These are phyloP conservation scores for Eucalyptus erythrocorys DNA, from an alignment of 345 rosid genomes.

Conservation along the genomic window DNA sequence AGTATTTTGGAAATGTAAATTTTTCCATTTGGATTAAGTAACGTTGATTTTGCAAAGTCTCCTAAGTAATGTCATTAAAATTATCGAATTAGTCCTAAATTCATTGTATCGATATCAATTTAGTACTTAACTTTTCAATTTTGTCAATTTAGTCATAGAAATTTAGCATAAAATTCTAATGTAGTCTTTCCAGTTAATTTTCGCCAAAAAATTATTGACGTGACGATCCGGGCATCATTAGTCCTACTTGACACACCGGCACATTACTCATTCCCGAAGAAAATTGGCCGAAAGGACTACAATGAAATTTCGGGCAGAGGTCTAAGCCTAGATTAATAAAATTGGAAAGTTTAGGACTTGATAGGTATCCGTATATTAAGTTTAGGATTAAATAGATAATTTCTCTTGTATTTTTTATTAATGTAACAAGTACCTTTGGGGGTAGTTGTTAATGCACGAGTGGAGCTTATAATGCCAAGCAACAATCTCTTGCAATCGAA, in stretches of 20 bases:
- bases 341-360: no score
- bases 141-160: no score
- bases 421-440: no score
- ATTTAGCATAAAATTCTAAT: fast-evolving
- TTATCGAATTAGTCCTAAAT: no score
- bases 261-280: not conserved
- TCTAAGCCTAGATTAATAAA: no score
- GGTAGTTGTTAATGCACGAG: not conserved
- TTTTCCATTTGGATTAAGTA: not conserved
- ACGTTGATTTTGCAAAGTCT: not conserved
- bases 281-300: not conserved
- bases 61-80: not conserved
- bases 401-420: not conserved
- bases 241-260: fast-evolving
- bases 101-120: not conserved
- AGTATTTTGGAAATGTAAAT: not conserved
- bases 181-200: fast-evolving
- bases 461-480: not conserved
- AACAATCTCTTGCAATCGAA: not conserved
- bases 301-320: fast-evolving
- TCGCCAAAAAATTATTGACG: fast-evolving
- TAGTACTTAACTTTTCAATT: no score
- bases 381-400: no score
- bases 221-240: fast-evolving
- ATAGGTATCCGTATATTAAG: no score